Base-by-base conservation (phyloP, 306 rosid genomes). In the Cotoneaster glaucophyllus region DNA sequence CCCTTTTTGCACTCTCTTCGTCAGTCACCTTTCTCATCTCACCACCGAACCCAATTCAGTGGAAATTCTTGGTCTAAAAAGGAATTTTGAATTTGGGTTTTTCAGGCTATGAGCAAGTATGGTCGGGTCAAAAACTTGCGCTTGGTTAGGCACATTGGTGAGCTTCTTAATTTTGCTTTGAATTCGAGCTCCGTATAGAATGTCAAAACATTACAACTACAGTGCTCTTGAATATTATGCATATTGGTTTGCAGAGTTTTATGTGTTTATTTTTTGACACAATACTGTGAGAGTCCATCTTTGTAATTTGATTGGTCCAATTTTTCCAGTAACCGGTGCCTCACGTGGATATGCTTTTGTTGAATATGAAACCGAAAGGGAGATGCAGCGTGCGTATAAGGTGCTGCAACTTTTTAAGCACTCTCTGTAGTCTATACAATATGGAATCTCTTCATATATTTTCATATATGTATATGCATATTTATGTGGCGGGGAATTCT, bases 301-400 rank as follows among this genome's bases (percentile, higher is more conserved):
- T 69, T 14, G 39, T 58, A 79, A 37, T 8, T 45, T 72, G 67
- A 17, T 25, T 77, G 63, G n/a, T 58, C 14, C 17, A 26, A 57
- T 75, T 67, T 37, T 80, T 86, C 67, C 89, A 93, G 98, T 94
- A 21, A 91, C 97, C 0, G 98, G 98, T 78, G 96, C 97, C 69
- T 91, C 96, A 6, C 81, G 96, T 34, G 97, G 98, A 67, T 93
- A 91, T 91, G 97, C 96, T 59, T 91, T 93, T 81, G 94, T 93
- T 81, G 97, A 93, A 76, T 93, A 61, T 44, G 94, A 91, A 85
- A 87, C 87, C 59, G 94, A 91, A 64, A 88, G 81, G 77, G 97
- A 91, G 87, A 93, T 93, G 98, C 86, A 74, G 14, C 85, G 79
- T 12, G 98, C 95, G 65, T 91, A 90, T 72, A 86, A 78, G 96